Base-by-base conservation (phyloP, 2,329 filamentous ascomycete genomes). In the Didymella segeticola region DNA sequence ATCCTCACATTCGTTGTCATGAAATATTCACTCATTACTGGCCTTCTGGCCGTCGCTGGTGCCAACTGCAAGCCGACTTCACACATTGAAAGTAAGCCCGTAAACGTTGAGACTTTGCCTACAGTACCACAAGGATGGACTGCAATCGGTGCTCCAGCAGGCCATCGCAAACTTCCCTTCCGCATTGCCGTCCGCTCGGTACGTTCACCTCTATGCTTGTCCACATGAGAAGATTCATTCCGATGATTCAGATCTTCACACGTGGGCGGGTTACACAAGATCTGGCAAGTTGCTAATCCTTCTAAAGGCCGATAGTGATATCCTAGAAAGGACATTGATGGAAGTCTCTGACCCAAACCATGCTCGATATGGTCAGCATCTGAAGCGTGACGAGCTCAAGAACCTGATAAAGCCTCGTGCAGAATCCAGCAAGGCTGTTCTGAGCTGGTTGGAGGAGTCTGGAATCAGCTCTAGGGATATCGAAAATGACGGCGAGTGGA, bases 331-430 rank as follows among this genome's bases (percentile, higher is more conserved):
- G 63, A 79, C 76, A 6, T 79, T 87, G 9, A 77, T 86, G 50
- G 82, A 86, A 34, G 78, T 89, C 25, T 87, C 87, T 0, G 85
- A 83, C 0, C 87, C 87, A 1, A 78, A 77, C 23, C 80, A 86
- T 60, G 71, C 78, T 1, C 77, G 74, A 17, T 89, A 89, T 67
- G 86, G 87, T 29, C 76, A 81, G 61, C 84, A 89, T 63, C 73
- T 89, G 72, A 84, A 81, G 52, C 81, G 82, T n/a, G 79, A 86
- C 27, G 80, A 88, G 62, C 70, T 89, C 29, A 80, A 81, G 25
- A 73, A 77, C 0, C 77, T 83, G 48, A 74, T 86, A 31, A 81
- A 81, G 15, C 84, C 86, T 0, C 73, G 77, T 3, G 67, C 75
- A 0, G 75, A 79, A 19, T 79, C 81, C 3, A 79, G 79, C 12